Evolutionary conservation across 805 yeast species (phyloP).

Genomic region (Starmerella bombicola): DNA sequence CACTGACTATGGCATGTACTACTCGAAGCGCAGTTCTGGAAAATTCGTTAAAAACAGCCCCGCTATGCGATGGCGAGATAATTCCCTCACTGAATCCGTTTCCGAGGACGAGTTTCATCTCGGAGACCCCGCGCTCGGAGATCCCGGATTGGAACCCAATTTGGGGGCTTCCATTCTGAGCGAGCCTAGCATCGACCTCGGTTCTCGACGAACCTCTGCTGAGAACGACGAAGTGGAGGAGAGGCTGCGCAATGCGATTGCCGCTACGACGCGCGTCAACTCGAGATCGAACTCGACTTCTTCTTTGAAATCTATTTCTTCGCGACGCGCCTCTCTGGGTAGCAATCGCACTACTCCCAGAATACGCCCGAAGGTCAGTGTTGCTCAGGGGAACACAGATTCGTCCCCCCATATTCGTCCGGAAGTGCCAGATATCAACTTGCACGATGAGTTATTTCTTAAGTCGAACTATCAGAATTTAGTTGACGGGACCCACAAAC

Average conservation of each 20-base stretch:
- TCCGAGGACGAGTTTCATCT: slow-evolving; percentile 16
- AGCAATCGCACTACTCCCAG: slow-evolving; percentile 18
- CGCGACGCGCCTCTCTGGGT: slow-evolving; percentile 13
- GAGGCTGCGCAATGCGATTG: slow-evolving; percentile 16
- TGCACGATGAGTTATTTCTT: slow-evolving; percentile 24
- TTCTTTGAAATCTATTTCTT: neutral
- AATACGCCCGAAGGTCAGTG: slow-evolving; percentile 13
- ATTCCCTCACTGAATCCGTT: slow-evolving; percentile 7
- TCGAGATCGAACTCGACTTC: slow-evolving; percentile 3
- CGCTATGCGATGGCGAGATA: slow-evolving; percentile 7
- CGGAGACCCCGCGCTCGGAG: slow-evolving; percentile 17
- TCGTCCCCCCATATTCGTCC: slow-evolving; percentile 8
- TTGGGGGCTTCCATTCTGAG: too few relatives aligned
- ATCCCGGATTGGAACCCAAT: too few relatives aligned
- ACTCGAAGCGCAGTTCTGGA: neutral
- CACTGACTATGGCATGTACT: slow-evolving; percentile 3
- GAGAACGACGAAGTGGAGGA: slow-evolving; percentile 14
- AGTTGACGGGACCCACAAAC: slow-evolving; percentile 33
- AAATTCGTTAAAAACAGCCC: slow-evolving; percentile 17
- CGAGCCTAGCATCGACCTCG: too few relatives aligned
- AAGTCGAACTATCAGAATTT: slow-evolving; percentile 36
- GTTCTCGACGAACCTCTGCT: too few relatives aligned
- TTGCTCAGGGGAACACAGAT: slow-evolving; percentile 3
- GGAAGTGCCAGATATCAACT: neutral
- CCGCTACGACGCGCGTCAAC: slow-evolving; percentile 12